These are phyloP conservation scores for Jamesozyma spencerorum DNA, from an alignment of 805 yeast genomes.

Conservation along the genomic window DNA sequence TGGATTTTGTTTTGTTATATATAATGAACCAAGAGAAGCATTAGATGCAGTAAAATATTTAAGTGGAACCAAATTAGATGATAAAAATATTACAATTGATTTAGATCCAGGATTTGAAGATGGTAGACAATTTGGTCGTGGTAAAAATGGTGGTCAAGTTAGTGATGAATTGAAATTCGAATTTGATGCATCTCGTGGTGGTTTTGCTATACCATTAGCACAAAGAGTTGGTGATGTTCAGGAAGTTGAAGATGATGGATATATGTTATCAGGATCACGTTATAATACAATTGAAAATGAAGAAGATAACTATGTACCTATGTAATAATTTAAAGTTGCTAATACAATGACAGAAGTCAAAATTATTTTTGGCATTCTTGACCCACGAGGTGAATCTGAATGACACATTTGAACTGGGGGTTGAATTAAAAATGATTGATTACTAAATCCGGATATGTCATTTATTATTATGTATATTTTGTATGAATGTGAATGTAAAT, in stretches of 20 bases:
- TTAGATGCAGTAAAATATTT: slow-evolving; percentile 75
- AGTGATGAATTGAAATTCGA: slow-evolving; percentile 54
- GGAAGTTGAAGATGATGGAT: slow-evolving; percentile 1
- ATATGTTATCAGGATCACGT: too few species aligned
- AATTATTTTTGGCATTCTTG: too few species aligned
- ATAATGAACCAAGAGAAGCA: slow-evolving; percentile 58
- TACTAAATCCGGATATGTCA: too few species aligned
- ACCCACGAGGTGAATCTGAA: too few species aligned
- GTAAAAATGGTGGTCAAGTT: slow-evolving; percentile 86
- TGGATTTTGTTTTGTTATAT: slow-evolving; percentile 91
- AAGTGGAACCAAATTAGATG: slow-evolving; percentile 76
- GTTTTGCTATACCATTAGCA: slow-evolving; percentile 34
- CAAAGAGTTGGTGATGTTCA: slow-evolving; percentile 21
- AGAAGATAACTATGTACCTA: slow-evolving; percentile 22
- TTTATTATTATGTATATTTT: too few species aligned
- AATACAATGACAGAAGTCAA: too few species aligned
- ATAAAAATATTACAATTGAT: slow-evolving; percentile 72
- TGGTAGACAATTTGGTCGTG: slow-evolving; percentile 94
- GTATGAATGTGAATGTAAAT: background rate
- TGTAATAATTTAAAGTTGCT: too few species aligned
- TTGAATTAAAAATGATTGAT: too few species aligned
- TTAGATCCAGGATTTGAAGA: slow-evolving; percentile 93
- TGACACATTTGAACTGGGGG: too few species aligned
- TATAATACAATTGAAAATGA: slow-evolving; percentile 12
- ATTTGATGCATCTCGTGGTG: slow-evolving; percentile 41